A percentile compares a stretch with the other conserved stretches of the same genome.
Evolutionary conservation across 352 stramenopile genomes (phyloP).

Genomic region (Pythium graminicola): DNA sequence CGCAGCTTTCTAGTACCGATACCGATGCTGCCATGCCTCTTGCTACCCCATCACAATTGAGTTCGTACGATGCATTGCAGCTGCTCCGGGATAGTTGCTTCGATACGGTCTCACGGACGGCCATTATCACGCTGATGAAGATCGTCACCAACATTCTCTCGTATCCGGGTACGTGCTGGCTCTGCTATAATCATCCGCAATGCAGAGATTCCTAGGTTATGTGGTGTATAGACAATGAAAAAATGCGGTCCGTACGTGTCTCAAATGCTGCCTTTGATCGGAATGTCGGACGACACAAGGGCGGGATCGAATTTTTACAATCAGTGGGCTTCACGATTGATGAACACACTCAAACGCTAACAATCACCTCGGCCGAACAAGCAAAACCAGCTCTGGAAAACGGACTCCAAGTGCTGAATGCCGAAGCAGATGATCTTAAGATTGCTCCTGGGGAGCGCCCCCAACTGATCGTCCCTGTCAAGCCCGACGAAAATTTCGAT

Average conservation of each 20-base stretch:
- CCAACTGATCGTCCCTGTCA: conserved; percentile 30
- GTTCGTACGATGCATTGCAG: conserved; percentile 57
- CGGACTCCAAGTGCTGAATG: conserved; percentile 48
- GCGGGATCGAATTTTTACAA: conserved; percentile 64
- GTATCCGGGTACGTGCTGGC: conserved; percentile 42
- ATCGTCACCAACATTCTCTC: conserved; percentile 83
- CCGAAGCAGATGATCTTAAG: conserved; percentile 71
- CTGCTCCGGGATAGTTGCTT: conserved; percentile 69
- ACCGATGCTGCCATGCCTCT: conserved; percentile 39
- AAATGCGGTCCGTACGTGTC: conserved; percentile 74
- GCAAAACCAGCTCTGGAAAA: conserved; percentile 39
- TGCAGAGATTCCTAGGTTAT: neutral
- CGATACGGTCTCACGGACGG: conserved; percentile 51
- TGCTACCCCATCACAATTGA: conserved; percentile 20
- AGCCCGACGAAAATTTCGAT: conserved; percentile 47
- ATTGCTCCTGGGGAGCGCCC: conserved; percentile 44
- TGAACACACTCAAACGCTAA: conserved; percentile 43
- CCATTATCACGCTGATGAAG: conserved; percentile 77
- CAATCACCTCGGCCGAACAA: conserved; percentile 20
- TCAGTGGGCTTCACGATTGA: conserved; percentile 61
- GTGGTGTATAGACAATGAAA: conserved; percentile 56
- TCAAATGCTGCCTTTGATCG: conserved; percentile 69
- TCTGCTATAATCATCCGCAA: neutral
- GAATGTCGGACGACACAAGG: conserved; percentile 53
- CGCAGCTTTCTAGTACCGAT: conserved; percentile 15